Evolutionary conservation across 148 eudicot genomes (phyloP).

Genomic region (Rhododendron henanense): DNA sequence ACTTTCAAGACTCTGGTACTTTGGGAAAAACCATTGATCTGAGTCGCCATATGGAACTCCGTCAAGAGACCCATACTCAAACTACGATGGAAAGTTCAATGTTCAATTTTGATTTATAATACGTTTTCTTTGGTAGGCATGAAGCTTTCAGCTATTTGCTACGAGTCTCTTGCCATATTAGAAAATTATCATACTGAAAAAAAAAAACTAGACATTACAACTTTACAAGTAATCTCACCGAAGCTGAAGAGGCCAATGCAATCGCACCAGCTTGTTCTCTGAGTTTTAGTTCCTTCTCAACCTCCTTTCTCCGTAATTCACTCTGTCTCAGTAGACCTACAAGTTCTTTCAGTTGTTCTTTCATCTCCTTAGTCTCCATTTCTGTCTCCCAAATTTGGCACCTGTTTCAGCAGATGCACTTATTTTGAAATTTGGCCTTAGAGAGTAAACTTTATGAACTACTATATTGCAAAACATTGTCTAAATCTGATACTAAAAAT

Average conservation of each 20-base stretch:
- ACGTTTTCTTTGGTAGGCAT: not conserved
- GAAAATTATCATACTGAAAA: not conserved
- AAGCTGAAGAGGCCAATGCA: slow-evolving; percentile 63
- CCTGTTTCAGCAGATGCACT: slow-evolving; percentile 32
- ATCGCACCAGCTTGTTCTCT: slow-evolving; percentile 77
- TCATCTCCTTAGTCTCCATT: slow-evolving; percentile 82
- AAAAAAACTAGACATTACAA: not conserved
- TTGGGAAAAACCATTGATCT: not conserved
- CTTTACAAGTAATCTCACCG: slow-evolving; percentile 37
- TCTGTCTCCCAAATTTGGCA: slow-evolving; percentile 83
- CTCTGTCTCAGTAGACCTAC: slow-evolving; percentile 83
- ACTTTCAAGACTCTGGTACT: not conserved
- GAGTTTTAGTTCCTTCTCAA: slow-evolving; percentile 83
- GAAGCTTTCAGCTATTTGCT: not conserved
- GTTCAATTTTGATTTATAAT: not conserved
- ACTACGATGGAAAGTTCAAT: not conserved
- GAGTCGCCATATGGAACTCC: not conserved
- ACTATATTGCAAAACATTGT: not conserved
- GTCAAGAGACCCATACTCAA: not conserved
- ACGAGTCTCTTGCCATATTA: not conserved
- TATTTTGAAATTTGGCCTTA: slow-evolving; percentile 1
- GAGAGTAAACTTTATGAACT: not conserved
- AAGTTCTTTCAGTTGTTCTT: slow-evolving; percentile 91
- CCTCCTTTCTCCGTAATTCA: slow-evolving; percentile 85
- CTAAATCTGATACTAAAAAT: not conserved